These are phyloP conservation scores for Coniella vitis DNA, from an alignment of 2,329 filamentous ascomycete species.

Conservation along the genomic window DNA sequence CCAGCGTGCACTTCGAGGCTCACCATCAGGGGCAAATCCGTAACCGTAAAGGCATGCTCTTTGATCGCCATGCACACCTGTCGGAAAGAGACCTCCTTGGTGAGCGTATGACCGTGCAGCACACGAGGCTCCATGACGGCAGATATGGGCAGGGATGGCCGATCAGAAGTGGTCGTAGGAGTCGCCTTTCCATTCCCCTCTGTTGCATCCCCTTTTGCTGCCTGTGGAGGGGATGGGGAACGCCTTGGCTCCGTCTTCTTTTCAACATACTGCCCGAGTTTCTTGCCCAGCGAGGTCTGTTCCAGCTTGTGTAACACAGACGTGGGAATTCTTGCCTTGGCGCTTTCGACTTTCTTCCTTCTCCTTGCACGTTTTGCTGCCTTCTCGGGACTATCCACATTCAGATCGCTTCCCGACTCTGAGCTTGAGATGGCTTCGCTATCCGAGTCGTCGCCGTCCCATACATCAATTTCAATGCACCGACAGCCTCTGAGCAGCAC, in stretches of 20 bases:
- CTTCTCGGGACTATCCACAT: conserved; percentile 46
- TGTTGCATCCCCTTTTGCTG: neutral
- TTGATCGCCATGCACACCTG: conserved; percentile 76
- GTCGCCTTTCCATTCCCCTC: neutral
- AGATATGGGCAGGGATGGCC: conserved; percentile 18
- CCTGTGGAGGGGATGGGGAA: neutral
- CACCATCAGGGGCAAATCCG: conserved; percentile 81
- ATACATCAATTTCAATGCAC: conserved; percentile 92
- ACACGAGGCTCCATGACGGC: conserved; percentile 63
- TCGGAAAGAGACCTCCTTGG: conserved; percentile 79
- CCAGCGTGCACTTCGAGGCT: conserved; percentile 88
- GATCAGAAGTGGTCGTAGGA: conserved; percentile 9
- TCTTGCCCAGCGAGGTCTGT: conserved; percentile 41
- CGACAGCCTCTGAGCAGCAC: conserved; percentile 79
- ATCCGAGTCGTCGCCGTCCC: conserved; percentile 73
- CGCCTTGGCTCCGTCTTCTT: conserved; percentile 20
- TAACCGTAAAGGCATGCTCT: conserved; percentile 68
- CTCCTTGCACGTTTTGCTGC: conserved; percentile 35
- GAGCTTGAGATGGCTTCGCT: conserved; percentile 54
- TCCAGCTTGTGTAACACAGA: conserved; percentile 39
- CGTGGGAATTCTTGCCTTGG: conserved; percentile 50
- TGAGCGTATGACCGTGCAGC: conserved; percentile 83
- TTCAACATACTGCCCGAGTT: conserved; percentile 29
- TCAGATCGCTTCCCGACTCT: conserved; percentile 54
- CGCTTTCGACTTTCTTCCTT: conserved; percentile 55